These are phyloP conservation scores for Macrolepiota albuminosa DNA, from an alignment of 768 basidiomycete genomes.

Conservation along the genomic window DNA sequence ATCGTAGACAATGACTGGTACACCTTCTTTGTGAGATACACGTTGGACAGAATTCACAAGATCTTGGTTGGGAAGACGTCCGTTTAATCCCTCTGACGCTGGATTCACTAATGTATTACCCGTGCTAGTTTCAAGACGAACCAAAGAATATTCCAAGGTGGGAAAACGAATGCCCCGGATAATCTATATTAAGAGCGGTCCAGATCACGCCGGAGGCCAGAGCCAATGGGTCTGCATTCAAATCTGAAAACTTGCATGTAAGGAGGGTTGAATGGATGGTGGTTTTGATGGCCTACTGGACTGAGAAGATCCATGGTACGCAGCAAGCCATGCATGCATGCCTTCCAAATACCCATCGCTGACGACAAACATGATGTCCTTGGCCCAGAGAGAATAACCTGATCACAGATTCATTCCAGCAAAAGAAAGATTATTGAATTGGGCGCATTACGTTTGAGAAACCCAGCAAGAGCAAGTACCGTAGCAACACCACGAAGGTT, in stretches of 20 bases:
- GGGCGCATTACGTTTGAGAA: slow-evolving; percentile 63
- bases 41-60: slow-evolving; percentile 76
- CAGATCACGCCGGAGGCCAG: slow-evolving; percentile 86
- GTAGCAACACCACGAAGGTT: slow-evolving; percentile 87
- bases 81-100: slow-evolving; percentile 84
- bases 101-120: neutral
- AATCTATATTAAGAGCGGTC: slow-evolving; percentile 93
- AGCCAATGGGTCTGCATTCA: slow-evolving; percentile 56
- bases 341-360: slow-evolving; percentile 89
- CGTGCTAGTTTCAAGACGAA: slow-evolving; percentile 27
- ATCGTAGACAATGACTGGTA: slow-evolving; percentile 81
- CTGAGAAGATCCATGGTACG: slow-evolving; percentile 71
- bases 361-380: slow-evolving; percentile 87
- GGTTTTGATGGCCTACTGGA: slow-evolving; percentile 41
- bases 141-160: slow-evolving; percentile 95
- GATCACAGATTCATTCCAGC: neutral
- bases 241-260: slow-evolving; percentile 37
- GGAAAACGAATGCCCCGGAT: slow-evolving; percentile 94
- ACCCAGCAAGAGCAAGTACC: slow-evolving; percentile 80
- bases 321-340: slow-evolving; percentile 86
- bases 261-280: neutral
- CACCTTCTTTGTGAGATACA: slow-evolving; percentile 67
- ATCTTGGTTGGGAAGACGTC: slow-evolving; percentile 94
- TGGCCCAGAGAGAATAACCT: slow-evolving; percentile 93
- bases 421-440: neutral